phyloP scores from a whole-genome alignment of 805 yeast genomes.

The Yamadazyma nakazawae region DNA sequence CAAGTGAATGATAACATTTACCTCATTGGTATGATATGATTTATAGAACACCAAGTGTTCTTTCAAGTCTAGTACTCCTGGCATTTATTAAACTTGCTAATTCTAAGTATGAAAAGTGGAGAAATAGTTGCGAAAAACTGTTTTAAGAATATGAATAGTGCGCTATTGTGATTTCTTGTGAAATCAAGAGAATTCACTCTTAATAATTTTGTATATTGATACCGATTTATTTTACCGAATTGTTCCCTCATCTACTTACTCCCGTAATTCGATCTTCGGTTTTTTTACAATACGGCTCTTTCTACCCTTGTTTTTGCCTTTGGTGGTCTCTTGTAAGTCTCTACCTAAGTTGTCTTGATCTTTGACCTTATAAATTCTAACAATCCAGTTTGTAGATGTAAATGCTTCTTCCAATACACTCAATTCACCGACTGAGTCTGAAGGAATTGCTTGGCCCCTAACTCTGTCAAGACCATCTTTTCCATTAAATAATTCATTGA shows the following conservation, averaged over 20 bases:
- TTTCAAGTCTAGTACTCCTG: conserved; percentile 32
- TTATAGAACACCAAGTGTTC: conserved; percentile 42
- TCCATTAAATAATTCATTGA: conserved; percentile 64
- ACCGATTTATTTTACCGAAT: neutral
- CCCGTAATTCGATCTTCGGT: conserved; percentile 54
- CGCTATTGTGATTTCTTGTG: too few species aligned
- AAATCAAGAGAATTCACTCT: too few species aligned
- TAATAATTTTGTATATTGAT: neutral
- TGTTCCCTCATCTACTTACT: conserved; percentile 15
- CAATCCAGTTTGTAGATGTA: conserved; percentile 96
- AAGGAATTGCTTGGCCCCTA: conserved; percentile 73
- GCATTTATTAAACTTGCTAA: conserved; percentile 17
- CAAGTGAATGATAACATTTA: conserved; percentile 74
- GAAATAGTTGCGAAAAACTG: neutral
- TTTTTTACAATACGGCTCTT: conserved; percentile 46
- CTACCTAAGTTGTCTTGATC: conserved; percentile 87
- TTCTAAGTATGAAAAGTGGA: conserved; percentile 1
- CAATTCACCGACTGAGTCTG: conserved; percentile 47
- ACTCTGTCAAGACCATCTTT: conserved; percentile 77
- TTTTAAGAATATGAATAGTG: too few species aligned
- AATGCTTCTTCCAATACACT: conserved; percentile 89
- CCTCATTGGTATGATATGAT: conserved; percentile 49
- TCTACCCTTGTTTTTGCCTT: conserved; percentile 23
- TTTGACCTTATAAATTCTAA: conserved; percentile 88
- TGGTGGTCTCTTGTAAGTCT: conserved; percentile 27